Evolutionary conservation across 345 rosid genomes (phyloP), one percentile per base, ranked within the genome.

Genomic region (Eutrema japonicum): DNA sequence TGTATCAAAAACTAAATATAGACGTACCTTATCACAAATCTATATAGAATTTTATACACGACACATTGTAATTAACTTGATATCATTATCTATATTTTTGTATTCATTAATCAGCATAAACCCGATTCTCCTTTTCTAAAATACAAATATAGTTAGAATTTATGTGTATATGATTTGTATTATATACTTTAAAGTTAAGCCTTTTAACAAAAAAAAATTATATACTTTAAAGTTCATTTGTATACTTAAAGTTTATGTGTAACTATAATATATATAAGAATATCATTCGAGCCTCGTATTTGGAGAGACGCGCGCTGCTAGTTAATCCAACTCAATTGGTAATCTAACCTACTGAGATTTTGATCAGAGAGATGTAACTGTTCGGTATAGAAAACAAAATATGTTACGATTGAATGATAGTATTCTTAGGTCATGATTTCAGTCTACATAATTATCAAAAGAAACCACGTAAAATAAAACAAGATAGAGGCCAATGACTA

Each of bases 361-460:
- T 58, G 30, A 37, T 58, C 9, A 60, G 16, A 60, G 18, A 61
- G 33, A 61, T 61, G 22, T 11, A 30, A 53, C 16, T 30, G 14
- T 32, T 53, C 9, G 38, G 16, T 57, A n/a, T 36, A 8, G 11
- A 8, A 54, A 56, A 55, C 7, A 18, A 22, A 1, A 11, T 6
- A 22, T 22, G 46, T 40, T 13, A 32, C 51, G 3, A 29, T 7
- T 61, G 53, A 46, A n/a, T 46, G 29, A 13, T 46, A 64, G 26
- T 6, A 50, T 51, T 52, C 8, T 26, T 38, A 2, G 36, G 67
- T 66, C 59, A 74, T 74, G 52, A 63, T 75, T 51, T 32, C 32
- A 30, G 27, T 74, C 6, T 13, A 32, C 61, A 55, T 35, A 42
- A 13, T 41, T 13, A 59, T 33, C n/a, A 9, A 67, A 67, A 75